phyloP scores from a whole-genome alignment of 2,329 filamentous ascomycete species.

The Beauveria rudraprayagi region DNA sequence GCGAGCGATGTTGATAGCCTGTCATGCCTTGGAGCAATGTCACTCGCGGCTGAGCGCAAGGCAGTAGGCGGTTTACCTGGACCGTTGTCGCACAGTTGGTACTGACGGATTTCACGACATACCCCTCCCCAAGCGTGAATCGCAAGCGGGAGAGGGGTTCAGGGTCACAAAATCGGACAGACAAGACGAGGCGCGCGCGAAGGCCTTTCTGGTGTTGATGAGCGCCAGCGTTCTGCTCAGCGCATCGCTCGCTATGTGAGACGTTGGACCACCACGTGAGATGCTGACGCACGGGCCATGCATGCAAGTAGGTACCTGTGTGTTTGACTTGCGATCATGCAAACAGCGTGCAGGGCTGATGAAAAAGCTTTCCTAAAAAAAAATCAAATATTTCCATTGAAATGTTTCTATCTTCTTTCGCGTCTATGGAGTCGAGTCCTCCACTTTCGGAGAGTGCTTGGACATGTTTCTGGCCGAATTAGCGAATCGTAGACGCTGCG shows the following conservation, averaged over 20 bases:
- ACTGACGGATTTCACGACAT: conserved; percentile 4
- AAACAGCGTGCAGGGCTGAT: too few relatives aligned
- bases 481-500: background rate
- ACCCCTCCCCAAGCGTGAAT: conserved; percentile 20
- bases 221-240: background rate
- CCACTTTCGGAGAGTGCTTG: background rate
- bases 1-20: background rate
- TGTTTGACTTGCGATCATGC: background rate
- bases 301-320: background rate
- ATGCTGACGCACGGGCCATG: conserved; percentile 8
- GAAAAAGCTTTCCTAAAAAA: too few relatives aligned
- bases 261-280: conserved; percentile 11
- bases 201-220: conserved; percentile 7
- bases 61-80: background rate
- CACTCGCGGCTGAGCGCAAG: background rate
- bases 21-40: background rate
- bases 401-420: background rate
- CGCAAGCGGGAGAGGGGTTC: conserved; percentile 11
- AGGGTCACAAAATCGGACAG: background rate
- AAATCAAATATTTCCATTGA: background rate
- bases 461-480: background rate
- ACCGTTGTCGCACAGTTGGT: background rate
- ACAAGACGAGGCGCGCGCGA: background rate
- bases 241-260: background rate
- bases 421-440: background rate